phyloP scores from a whole-genome alignment of 2,329 filamentous ascomycete species.

The Diplodia seriata region DNA sequence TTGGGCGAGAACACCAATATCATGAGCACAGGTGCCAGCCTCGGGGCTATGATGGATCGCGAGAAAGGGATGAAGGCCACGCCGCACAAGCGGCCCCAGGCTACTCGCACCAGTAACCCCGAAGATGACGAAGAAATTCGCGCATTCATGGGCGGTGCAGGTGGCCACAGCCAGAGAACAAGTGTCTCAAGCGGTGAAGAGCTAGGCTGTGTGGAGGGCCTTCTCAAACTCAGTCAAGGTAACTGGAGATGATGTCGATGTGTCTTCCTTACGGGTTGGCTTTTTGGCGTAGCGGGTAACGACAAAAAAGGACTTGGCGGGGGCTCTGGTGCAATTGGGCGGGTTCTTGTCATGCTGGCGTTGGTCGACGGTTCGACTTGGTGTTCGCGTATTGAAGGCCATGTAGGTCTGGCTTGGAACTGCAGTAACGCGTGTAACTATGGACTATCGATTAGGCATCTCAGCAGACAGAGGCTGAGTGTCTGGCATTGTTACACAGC shows the following conservation, averaged over 20 bases:
- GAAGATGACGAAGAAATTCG: slow-evolving; percentile 70
- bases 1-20: slow-evolving; percentile 57
- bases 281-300: slow-evolving; percentile 14
- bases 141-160: slow-evolving; percentile 72
- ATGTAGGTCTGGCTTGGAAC: neutral
- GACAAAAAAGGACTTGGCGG: slow-evolving; percentile 9
- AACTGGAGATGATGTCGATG: slow-evolving; percentile 65
- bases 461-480: slow-evolving; percentile 19
- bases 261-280: neutral
- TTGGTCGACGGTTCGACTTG: neutral
- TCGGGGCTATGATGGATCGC: slow-evolving; percentile 46
- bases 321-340: neutral
- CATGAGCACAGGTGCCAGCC: slow-evolving; percentile 47
- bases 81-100: slow-evolving; percentile 4
- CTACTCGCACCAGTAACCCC: slow-evolving; percentile 40
- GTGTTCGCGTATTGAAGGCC: neutral
- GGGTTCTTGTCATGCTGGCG: slow-evolving; percentile 16
- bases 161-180: slow-evolving; percentile 61
- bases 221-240: slow-evolving; percentile 89
- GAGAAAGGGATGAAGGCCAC: slow-evolving; percentile 24
- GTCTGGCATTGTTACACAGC: slow-evolving; percentile 10
- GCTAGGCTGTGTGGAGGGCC: slow-evolving; percentile 86
- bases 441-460: neutral
- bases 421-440: slow-evolving; percentile 17
- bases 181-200: slow-evolving; percentile 62